Evolutionary conservation across 208 protist species (phyloP).

Genomic region (Wallacemonas rigidus): DNA sequence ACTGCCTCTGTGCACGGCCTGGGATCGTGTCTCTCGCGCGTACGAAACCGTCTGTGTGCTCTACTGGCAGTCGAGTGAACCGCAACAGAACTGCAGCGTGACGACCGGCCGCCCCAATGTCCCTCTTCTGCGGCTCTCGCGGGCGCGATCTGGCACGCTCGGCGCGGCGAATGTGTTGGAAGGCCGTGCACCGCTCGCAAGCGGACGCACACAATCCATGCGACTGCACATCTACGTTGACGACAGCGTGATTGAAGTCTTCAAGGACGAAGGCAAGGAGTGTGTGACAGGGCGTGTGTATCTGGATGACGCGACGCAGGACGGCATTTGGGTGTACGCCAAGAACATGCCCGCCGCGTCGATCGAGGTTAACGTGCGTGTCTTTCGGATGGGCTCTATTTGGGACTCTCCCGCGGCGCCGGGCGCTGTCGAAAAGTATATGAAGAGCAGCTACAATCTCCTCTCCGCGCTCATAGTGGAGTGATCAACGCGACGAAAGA

Average conservation of each 20-base stretch:
- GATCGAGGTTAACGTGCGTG: constrained; percentile 7
- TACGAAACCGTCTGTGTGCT: constrained; percentile 19
- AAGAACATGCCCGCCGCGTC: constrained; percentile 9
- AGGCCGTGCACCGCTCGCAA: constrained; percentile 13
- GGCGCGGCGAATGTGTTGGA: constrained; percentile 5
- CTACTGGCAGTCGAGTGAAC: constrained; percentile 7
- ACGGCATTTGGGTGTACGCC: constrained; percentile 21
- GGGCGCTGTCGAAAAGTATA: constrained; percentile 1
- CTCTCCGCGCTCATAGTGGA: constrained; percentile 10
- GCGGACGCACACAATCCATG: neutral
- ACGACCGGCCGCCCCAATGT: constrained; percentile 21
- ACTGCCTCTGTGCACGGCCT: constrained; percentile 22
- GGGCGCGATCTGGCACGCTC: constrained; percentile 9
- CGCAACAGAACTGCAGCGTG: constrained; percentile 19
- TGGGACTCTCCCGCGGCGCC: neutral
- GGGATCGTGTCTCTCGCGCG: constrained; percentile 14
- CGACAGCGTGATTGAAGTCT: constrained; percentile 32
- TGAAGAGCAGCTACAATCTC: neutral
- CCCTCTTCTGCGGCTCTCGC: constrained; percentile 16
- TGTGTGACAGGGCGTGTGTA: constrained; percentile 38
- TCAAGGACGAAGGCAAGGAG: constrained; percentile 37
- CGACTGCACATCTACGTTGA: constrained; percentile 30
- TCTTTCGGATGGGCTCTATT: constrained; percentile 16
- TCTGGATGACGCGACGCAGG: constrained; percentile 7
- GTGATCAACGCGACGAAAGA: neutral